Evolutionary conservation across 2,329 filamentous ascomycete species (phyloP), one percentile per base, ranked within the genome.

Genomic region (Botrytis sinoallii): DNA sequence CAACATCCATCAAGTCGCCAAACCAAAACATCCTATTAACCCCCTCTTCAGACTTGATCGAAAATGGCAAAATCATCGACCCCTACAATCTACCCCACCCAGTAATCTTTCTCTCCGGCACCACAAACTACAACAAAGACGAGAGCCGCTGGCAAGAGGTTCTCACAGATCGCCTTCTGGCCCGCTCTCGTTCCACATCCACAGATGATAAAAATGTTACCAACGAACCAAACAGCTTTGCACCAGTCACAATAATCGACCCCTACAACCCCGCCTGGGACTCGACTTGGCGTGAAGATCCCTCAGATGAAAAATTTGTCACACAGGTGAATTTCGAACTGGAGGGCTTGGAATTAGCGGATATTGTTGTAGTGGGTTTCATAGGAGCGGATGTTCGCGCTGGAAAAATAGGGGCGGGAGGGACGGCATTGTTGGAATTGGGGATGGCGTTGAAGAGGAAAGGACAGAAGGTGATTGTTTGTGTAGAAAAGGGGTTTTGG

Each of bases 31-130:
- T 66, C 46, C 0, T 72, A 18, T 83, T 96, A 98, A 76, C 93
- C 95, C 1, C 95, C 94, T 48, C 93, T 91, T 77, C 92, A 90
- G 82, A 98, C 95, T 95, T 95, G 98, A 82, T 97, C 97, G 76
- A 98, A 84, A 72, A 97, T 94, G 0, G 95, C 96, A 16, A 98
- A 83, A 82, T 98, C 94, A 79, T 91, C 92, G 85, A 98, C 86
- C 0, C 90, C 92, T 82, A 92, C 94, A 67, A 67, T 9, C 14
- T 72, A 14, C 59, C 72, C 8, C 52, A 68, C 22, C 75, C 77
- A 20, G 74, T 84, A 29, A 75, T 91, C 74, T 91, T 91, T 80
- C 85, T 90, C 10, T 88, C 89, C 0, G 89, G 90, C 55, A 86
- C 84, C 52, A 90, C 89, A 32, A 86, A 76, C 35, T 67, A 42